These are phyloP conservation scores for Myxozyma geophila DNA, from an alignment of 805 yeast species.

Conservation along the genomic window DNA sequence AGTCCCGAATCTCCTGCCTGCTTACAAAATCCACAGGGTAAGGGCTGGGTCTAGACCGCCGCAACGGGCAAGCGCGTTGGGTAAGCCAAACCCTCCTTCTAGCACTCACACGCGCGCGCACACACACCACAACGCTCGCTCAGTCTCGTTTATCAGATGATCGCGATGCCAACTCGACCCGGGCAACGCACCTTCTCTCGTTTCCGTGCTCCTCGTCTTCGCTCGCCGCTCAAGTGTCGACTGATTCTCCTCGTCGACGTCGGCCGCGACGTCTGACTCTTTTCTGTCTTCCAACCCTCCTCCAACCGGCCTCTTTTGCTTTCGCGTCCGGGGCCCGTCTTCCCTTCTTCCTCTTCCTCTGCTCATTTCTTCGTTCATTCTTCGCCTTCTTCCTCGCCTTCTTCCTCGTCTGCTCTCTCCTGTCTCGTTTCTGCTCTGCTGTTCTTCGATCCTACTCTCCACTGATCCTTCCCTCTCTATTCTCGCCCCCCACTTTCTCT, in stretches of 20 bases:
- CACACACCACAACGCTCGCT: too few species aligned
- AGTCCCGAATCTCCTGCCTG: too few species aligned
- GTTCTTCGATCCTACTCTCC: not conserved
- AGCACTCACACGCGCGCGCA: too few species aligned
- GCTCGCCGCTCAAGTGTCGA: not conserved
- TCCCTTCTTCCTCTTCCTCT: not conserved
- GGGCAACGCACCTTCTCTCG: not conserved
- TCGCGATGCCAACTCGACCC: conserved; percentile 27
- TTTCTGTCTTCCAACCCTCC: not conserved
- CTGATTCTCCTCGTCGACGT: too few species aligned
- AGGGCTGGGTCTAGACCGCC: conserved; percentile 18
- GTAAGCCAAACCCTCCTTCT: too few species aligned
- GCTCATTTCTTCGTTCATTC: not conserved
- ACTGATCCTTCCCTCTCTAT: not conserved
- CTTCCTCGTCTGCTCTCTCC: not conserved
- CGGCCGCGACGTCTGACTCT: not conserved
- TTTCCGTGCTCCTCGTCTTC: conserved; percentile 2
- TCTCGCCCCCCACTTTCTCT: not conserved
- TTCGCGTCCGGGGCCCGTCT: not conserved
- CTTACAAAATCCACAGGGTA: not conserved
- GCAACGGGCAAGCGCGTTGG: not conserved
- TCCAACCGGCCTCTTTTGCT: not conserved
- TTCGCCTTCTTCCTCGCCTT: too few species aligned
- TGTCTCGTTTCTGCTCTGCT: not conserved
- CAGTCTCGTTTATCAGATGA: conserved; percentile 24